Conservation (phyloP, 1,284 basidiomycete species). For the Hemileia vastatrix region DNA sequence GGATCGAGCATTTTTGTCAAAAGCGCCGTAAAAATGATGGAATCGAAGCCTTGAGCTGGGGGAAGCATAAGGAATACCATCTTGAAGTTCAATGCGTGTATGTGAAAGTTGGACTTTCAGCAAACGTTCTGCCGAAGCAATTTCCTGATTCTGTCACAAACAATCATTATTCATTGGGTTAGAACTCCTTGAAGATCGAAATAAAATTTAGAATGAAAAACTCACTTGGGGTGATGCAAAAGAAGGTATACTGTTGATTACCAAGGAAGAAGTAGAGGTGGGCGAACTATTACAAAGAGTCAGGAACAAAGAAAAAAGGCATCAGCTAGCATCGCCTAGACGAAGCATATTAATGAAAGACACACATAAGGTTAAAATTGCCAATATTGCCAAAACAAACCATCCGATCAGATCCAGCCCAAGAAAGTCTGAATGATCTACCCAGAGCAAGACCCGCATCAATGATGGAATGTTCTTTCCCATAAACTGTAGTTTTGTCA, state of each 20-base stretch:
- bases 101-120: conserved; percentile 69
- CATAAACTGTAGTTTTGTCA: conserved; percentile 52
- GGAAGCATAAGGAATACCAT: conserved; percentile 54
- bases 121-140: conserved; percentile 55
- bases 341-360: no score
- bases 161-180: conserved; percentile 22
- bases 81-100: conserved; percentile 55
- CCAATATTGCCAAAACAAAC: conserved; percentile 16
- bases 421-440: conserved; percentile 78
- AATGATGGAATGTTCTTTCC: conserved; percentile 57
- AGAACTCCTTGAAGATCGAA: conserved; percentile 16
- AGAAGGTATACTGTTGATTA: neutral
- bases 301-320: neutral
- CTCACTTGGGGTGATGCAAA: conserved; percentile 23
- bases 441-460: conserved; percentile 80
- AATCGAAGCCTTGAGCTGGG: conserved; percentile 61
- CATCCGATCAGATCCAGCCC: conserved; percentile 60
- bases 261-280: neutral
- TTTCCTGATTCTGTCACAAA: conserved; percentile 45
- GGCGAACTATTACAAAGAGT: no score
- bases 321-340: conserved; percentile 12
- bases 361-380: no score
- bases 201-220: no score
- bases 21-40: conserved; percentile 63
- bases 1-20: conserved; percentile 62